Percentiles rank a stretch among this genome's conserved stretches.
Conservation (phyloP, 148 eudicot species). For the Vaccinium darrowii region DNA sequence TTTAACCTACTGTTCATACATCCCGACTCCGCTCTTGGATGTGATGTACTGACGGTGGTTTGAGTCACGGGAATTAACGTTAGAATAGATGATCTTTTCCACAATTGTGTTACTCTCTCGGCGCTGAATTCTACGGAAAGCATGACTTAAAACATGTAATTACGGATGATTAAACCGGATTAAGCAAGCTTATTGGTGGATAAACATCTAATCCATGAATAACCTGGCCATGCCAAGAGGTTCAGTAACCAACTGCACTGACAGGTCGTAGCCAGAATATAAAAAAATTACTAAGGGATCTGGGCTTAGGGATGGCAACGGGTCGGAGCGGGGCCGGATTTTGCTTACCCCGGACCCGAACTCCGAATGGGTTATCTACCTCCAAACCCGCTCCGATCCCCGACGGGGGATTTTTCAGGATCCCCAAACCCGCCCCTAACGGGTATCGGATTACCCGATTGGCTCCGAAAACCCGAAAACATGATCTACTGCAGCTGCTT, state of each 20-base stretch:
- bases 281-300: not conserved
- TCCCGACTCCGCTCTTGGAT: not conserved
- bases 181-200: not conserved
- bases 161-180: not conserved
- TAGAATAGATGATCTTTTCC: not conserved
- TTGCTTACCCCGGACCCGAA: no score
- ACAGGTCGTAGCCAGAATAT: not conserved
- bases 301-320: no score
- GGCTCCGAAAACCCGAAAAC: no score
- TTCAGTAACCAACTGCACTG: not conserved
- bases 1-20: not conserved
- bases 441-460: no score
- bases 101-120: not conserved
- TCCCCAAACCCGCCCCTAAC: no score
- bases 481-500: no score
- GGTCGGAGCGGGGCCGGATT: no score
- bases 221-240: not conserved
- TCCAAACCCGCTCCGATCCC: no score
- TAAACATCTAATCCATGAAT: slow-evolving; percentile 4
- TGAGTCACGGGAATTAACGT: not conserved
- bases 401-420: no score
- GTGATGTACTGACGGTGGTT: no score
- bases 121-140: not conserved
- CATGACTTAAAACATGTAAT: not conserved
- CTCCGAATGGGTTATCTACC: no score